Base-by-base conservation (phyloP, 306 rosid species). In the Alnus glutinosa region DNA sequence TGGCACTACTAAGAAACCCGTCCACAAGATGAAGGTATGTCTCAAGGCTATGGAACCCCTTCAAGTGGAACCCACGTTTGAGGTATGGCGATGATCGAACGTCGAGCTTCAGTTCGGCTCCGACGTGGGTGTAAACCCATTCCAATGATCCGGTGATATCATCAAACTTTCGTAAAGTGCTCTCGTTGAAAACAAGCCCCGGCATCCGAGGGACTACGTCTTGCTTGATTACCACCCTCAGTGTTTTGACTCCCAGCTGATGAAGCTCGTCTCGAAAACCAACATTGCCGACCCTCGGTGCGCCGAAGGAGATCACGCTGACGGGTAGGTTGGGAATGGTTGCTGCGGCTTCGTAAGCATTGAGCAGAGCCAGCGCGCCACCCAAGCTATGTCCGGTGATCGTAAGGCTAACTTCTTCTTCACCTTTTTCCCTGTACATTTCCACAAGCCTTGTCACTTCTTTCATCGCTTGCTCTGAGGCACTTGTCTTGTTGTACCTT, bases 351-450 rank as follows among this genome's bases (percentile, higher is more conserved):
- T 90, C 95, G 49, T 89, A 85, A 0, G 93, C 97, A 55, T 85
- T 89, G 1, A 90, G 86, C 57, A 86, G 42, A 18, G 95, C 92
- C 77, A 92, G 52, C 5, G 93, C 93, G 6, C 95, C 95, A 0
- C 97, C 97, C 18, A 92, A 77, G 77, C 97, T 92, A 64, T 92
- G 97, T 3, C 97, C 95, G 0, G 95, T 90, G 52, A 92, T 85
- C 4, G 92, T 90, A 2, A 92, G 78, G 36, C 95, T 92, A 23
- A 23, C 28, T 74, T 86, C 84, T 62, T 89, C 81, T 70, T 92
- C 90, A 42, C 87, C 90, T 63, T 84, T 87, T 50, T 74, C 59
- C n/a, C 46, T 64, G 30, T 82, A 89, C 48, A 70, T 70, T 0
- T 83, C 51, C 3, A 86, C 79, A 1, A 92, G 75, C 52, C 81